phyloP scores from a whole-genome alignment of 139 green algal species.

The Closterium sp. region DNA sequence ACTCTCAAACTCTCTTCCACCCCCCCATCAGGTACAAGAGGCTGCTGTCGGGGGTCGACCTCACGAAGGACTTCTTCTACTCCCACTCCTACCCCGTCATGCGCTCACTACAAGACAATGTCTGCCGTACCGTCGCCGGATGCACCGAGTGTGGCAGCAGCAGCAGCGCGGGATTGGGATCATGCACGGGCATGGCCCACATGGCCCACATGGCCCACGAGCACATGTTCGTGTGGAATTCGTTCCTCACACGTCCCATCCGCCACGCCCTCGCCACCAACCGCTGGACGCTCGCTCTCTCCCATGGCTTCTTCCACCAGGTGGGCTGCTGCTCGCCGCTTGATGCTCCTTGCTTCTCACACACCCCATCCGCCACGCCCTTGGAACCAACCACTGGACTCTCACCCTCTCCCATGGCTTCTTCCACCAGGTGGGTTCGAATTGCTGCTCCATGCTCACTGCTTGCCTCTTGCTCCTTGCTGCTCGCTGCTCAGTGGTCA shows the following conservation, averaged over 20 bases:
- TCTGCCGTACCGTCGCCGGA: not conserved
- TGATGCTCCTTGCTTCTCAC: too few relatives aligned
- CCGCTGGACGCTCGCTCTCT: slow-evolving; percentile 81
- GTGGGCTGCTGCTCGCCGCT: slow-evolving; percentile 15
- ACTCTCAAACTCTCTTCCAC: too few relatives aligned
- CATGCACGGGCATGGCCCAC: not conserved
- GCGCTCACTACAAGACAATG: slow-evolving; percentile 43
- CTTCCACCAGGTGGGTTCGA: too few relatives aligned
- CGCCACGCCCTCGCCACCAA: slow-evolving; percentile 56
- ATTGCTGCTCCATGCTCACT: too few relatives aligned
- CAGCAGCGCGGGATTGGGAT: not conserved
- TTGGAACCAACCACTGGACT: too few relatives aligned
- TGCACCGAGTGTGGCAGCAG: not conserved
- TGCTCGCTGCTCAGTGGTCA: not conserved
- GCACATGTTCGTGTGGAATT: slow-evolving; percentile 94
- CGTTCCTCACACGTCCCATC: slow-evolving; percentile 73
- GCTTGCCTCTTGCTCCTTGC: too few relatives aligned
- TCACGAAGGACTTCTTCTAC: slow-evolving; percentile 93
- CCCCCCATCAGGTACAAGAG: slow-evolving; percentile 52
- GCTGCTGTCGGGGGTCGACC: slow-evolving; percentile 79
- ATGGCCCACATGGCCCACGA: slow-evolving; percentile 27
- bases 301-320: slow-evolving; percentile 93
- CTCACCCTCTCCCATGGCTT: too few relatives aligned
- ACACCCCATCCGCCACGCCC: too few relatives aligned
- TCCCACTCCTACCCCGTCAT: slow-evolving; percentile 79